Base-by-base conservation (phyloP, 176 grass and related monocot species). In the Musa itinerans region DNA sequence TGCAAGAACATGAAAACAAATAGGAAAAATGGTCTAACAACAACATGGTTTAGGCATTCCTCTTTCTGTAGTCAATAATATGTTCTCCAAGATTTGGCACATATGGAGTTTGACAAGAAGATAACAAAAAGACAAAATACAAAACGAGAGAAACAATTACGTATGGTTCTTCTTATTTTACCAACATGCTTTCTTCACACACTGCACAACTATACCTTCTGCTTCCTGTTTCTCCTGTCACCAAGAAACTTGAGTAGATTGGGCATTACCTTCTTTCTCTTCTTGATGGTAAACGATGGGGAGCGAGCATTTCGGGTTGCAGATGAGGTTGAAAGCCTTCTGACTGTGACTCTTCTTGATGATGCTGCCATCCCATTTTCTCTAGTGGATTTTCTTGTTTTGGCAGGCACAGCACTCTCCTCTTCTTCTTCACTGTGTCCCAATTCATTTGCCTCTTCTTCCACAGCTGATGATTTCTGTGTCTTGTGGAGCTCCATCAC, bases 171-270 rank as follows among this genome's bases (percentile, higher is more conserved):
- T 57, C 6, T 16, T 17, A 4, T 16, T 5, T 5, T 4, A 57
- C 14, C 13, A 17, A 57, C 55, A 17, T 4, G 17, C 3, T 2
- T 57, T 57, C 55, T 57, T 57, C 14, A 19, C 3, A 11, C 2
- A 2, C 12, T 52, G 6, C n/a, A 49, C 17, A 51, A 21, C 15
- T 9, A 54, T 74, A 4, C 55, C 53, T 57, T 57, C 2, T 55
- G 52, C 53, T 74, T 34, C 10, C 52, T 74, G 22, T 11, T 56
- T 29, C 57, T 86, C 74, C 77, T 63, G 63, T 65, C 43, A 50
- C 68, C 89, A 29, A 94, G 86, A 71, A 99, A 89, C 81, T 89
- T 94, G 29, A 92, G 78, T 21, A 99, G 83, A 74, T 80, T 89
- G 64, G 90, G 95, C 83, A 94, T 80, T 64, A 85, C 81, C 75